Percentiles rank a stretch among this genome's conserved stretches.
phyloP scores from a whole-genome alignment of 2,329 filamentous ascomycete species.

The Microdochium trichocladiopsis region DNA sequence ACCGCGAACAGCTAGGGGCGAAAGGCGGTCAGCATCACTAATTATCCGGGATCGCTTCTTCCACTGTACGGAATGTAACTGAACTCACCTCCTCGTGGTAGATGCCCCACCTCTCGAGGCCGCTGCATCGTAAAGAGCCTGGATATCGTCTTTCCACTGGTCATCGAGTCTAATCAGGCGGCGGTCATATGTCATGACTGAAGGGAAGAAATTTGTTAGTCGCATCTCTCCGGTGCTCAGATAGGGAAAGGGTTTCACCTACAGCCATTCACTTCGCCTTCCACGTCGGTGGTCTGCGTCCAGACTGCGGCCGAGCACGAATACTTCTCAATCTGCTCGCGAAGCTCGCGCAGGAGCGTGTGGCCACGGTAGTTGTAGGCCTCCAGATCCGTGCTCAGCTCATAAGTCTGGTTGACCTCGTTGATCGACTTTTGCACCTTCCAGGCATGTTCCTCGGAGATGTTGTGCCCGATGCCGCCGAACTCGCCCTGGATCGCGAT shows the following conservation, averaged over 20 bases:
- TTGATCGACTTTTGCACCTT: conserved; percentile 52
- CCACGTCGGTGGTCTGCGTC: conserved; percentile 70
- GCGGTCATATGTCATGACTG: conserved; percentile 59
- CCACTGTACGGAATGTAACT: background rate
- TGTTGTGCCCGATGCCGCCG: conserved; percentile 60
- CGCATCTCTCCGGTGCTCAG: no score
- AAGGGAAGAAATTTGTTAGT: no score
- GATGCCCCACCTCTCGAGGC: background rate
- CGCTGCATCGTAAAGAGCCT: conserved; percentile 51
- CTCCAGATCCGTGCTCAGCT: conserved; percentile 49
- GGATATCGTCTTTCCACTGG: conserved; percentile 55
- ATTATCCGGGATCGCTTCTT: background rate
- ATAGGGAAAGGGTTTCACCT: background rate
- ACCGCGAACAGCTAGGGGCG: no score
- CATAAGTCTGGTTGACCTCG: conserved; percentile 60
- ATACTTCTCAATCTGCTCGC: conserved; percentile 51
- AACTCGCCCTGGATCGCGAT: conserved; percentile 69
- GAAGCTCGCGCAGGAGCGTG: conserved; percentile 51
- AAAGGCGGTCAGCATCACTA: no score
- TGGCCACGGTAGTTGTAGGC: conserved; percentile 62
- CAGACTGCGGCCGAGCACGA: conserved; percentile 63
- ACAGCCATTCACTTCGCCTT: conserved; percentile 64
- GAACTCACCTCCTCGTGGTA: background rate
- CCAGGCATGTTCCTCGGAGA: conserved; percentile 59
- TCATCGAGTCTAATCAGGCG: conserved; percentile 48